phyloP scores from a whole-genome alignment of 1,139 yeast species.

The Hemisphaericaspora lyxosophila region DNA sequence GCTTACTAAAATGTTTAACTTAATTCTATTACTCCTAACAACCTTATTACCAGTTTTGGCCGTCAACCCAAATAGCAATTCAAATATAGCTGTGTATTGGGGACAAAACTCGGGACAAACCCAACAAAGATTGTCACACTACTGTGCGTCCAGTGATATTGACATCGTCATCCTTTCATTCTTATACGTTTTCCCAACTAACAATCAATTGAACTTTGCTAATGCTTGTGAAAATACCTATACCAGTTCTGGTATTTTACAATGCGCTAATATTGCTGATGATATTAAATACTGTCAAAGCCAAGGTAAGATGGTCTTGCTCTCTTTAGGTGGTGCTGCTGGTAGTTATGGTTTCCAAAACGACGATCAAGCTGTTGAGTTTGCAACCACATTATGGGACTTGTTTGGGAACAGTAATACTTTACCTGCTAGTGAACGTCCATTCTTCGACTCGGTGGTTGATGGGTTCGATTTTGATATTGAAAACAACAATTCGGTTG shows the following conservation, averaged over 20 bases:
- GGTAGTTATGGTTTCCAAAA: slow-evolving; percentile 74
- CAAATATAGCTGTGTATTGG: slow-evolving; percentile 83
- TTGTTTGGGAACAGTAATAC: slow-evolving; percentile 72
- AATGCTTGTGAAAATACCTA: slow-evolving; percentile 58
- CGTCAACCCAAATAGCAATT: slow-evolving; percentile 45
- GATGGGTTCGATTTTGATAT: slow-evolving; percentile 51
- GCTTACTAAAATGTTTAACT: background rate
- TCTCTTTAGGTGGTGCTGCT: slow-evolving; percentile 86
- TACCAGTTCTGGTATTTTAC: slow-evolving; percentile 50
- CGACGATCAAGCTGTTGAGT: slow-evolving; percentile 61
- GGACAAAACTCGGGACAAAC: slow-evolving; percentile 80
- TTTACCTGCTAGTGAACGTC: slow-evolving; percentile 52
- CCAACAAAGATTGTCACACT: slow-evolving; percentile 61
- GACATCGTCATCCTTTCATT: slow-evolving; percentile 77
- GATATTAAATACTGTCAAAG: slow-evolving; percentile 84
- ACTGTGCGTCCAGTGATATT: slow-evolving; percentile 67
- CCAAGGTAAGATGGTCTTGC: slow-evolving; percentile 70
- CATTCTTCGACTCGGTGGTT: slow-evolving; percentile 59
- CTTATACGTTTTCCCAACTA: slow-evolving; percentile 58
- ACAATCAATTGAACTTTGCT: slow-evolving; percentile 61
- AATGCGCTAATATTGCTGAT: slow-evolving; percentile 63
- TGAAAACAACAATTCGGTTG: slow-evolving; percentile 46
- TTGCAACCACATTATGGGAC: slow-evolving; percentile 81
- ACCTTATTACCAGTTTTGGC: slow-evolving; percentile 20
- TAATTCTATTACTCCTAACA: slow-evolving; percentile 6